Evolutionary conservation across 805 yeast genomes (phyloP).

Genomic region (Metschnikowia continentalis): DNA sequence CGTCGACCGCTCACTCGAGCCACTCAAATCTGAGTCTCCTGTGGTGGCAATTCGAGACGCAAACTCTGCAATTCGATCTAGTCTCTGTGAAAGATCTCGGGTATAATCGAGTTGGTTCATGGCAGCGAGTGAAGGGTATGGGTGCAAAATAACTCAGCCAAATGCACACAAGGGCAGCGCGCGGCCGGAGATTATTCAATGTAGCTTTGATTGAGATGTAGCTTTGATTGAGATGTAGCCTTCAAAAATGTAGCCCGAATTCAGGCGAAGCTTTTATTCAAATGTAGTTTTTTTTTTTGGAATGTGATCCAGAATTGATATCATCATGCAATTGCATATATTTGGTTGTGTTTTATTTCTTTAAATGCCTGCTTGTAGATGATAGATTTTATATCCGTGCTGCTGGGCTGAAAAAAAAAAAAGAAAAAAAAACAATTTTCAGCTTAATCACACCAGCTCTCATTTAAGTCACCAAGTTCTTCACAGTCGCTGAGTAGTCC

Average conservation of each 20-base stretch:
- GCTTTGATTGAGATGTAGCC: not conserved
- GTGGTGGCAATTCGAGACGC: slow-evolving; percentile 18
- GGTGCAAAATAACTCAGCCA: not conserved
- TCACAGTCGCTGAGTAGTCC: not conserved
- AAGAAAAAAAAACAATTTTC: no score
- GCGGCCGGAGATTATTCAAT: not conserved
- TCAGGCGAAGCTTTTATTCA: not conserved
- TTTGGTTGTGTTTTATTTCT: no score
- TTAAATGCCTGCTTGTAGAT: not conserved
- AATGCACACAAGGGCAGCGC: not conserved
- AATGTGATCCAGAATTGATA: no score
- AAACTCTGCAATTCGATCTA: slow-evolving; percentile 24
- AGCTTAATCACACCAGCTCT: not conserved
- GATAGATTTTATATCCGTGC: not conserved
- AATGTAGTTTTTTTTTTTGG: no score
- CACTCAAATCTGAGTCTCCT: not conserved
- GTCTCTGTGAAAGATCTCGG: slow-evolving; percentile 14
- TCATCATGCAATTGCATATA: no score
- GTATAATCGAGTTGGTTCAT: slow-evolving; percentile 1
- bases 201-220: not conserved
- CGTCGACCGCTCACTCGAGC: slow-evolving; percentile 1
- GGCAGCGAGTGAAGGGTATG: not conserved
- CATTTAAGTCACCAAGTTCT: no score
- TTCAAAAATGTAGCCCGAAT: not conserved
- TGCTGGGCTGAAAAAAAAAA: not conserved